Base-by-base conservation (phyloP, 2,329 filamentous ascomycete species). In the Didymella pinodella region DNA sequence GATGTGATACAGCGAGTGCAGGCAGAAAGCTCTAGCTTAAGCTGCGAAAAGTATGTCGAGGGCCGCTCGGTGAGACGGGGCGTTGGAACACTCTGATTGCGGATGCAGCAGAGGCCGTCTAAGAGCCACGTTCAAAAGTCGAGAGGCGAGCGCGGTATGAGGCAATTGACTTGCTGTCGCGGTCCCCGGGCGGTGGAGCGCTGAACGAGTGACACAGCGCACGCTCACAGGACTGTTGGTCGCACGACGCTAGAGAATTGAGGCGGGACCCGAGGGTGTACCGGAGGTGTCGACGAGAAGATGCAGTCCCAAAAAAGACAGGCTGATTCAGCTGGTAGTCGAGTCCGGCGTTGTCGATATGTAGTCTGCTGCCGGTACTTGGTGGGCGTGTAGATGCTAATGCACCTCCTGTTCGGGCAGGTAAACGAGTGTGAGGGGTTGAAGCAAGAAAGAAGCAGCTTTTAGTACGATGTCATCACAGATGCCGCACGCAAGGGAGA, bases 181-280 rank as follows among this genome's bases (percentile, higher is more conserved):
- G 18, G 57, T 58, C 53, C 64, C 69, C 66, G 61, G 61, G 65
- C 62, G 57, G 62, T 60, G 65, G 69, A 64, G 44, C 54, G 49
- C 26, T 56, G 63, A 51, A 61, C 67, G 65, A 59, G 70, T 74
- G 61, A 67, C 65, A 71, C 71, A 66, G 63, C 48, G 60, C 63
- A 70, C 63, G 70, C 69, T 68, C 65, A 67, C 64, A 60, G 47
- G 62, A 54, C 36, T 54, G 32, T 54, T 48, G 18, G 72, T 75
- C 18, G 66, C 60, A 72, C 72, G 52, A 59, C 58, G 67, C 72
- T 73, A 75, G 73, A 70, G 52, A 69, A 72, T 64, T 48, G 67
- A 64, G 49, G 63, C 58, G 55, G 59, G 57, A 50, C 58, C 58
- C 51, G 64, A 57, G 41, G 47, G 46, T 48, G 36, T 44, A 57